Conservation (phyloP, 2,329 filamentous ascomycete species). For the Ceratocystis destructans region DNA sequence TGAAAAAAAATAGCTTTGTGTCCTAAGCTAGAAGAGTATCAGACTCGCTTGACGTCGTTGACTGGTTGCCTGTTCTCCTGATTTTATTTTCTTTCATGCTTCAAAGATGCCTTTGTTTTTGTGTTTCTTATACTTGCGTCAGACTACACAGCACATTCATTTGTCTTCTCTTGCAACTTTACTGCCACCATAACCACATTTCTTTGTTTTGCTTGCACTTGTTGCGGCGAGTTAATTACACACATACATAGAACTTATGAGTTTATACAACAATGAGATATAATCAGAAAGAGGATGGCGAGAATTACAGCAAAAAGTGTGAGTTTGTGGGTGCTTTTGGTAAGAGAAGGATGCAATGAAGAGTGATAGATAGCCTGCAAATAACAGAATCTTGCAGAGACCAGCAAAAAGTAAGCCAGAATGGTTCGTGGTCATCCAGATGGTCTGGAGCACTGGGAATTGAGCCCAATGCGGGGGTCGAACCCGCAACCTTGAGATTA, state of each 20-base stretch:
- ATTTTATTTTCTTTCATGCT: not conserved
- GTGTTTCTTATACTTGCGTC: too few relatives aligned
- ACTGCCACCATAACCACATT: too few relatives aligned
- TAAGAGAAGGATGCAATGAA: not conserved
- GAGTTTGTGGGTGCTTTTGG: not conserved
- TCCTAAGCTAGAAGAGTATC: too few relatives aligned
- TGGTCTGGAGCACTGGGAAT: conserved; percentile 20
- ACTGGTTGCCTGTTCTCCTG: not conserved
- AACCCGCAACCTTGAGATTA: conserved; percentile 36
- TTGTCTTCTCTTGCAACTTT: not conserved
- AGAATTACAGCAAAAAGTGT: too few relatives aligned
- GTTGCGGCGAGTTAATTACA: not conserved
- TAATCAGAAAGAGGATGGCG: not conserved
- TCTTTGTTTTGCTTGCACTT: not conserved
- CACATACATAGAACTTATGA: conserved; percentile 3
- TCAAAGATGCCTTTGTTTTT: too few relatives aligned
- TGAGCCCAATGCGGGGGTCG: conserved; percentile 27
- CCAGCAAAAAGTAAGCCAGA: conserved; percentile 1
- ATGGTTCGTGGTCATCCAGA: conserved; percentile 16
- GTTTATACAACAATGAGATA: not conserved
- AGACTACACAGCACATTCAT: not conserved
- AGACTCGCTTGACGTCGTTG: too few relatives aligned
- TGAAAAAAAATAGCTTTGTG: not conserved
- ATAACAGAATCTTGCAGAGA: too few relatives aligned
- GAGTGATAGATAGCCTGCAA: not conserved